Evolutionary conservation across 2,329 filamentous ascomycete genomes (phyloP).

Genomic region (Capronia epimyces): DNA sequence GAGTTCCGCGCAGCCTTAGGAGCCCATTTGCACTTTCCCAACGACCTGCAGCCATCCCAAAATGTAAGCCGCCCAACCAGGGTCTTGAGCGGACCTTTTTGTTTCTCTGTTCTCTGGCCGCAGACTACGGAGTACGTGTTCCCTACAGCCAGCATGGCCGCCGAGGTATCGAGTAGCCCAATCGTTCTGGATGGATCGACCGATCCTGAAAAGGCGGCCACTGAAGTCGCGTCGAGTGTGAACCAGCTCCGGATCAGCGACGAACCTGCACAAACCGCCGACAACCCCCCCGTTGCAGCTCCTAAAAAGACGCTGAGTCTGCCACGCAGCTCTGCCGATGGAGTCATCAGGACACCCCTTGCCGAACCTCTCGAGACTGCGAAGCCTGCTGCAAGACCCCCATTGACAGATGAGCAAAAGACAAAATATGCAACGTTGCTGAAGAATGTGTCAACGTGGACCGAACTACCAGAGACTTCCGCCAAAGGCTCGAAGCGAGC

Average conservation of each 20-base stretch:
- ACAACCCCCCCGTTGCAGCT: neutral
- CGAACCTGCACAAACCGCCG: neutral
- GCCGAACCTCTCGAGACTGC: slow-evolving; percentile 52
- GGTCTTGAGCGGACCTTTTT: neutral
- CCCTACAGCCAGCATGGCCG: slow-evolving; percentile 12
- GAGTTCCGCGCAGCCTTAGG: slow-evolving; percentile 11
- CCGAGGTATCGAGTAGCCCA: slow-evolving; percentile 5
- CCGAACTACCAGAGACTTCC: slow-evolving; percentile 59
- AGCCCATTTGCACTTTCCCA: slow-evolving; percentile 5
- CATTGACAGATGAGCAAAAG: slow-evolving; percentile 70
- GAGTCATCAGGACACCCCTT: slow-evolving; percentile 53
- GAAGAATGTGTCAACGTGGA: slow-evolving; percentile 64
- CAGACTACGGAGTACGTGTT: neutral
- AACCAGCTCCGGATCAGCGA: slow-evolving; percentile 15
- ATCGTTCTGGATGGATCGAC: slow-evolving; percentile 3
- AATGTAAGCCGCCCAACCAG: slow-evolving; percentile 7
- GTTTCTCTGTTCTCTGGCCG: neutral
- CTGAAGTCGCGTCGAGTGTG: slow-evolving; percentile 14
- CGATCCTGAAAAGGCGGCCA: slow-evolving; percentile 22
- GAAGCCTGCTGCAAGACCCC: slow-evolving; percentile 52
- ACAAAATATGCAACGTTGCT: slow-evolving; percentile 76
- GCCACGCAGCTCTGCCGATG: slow-evolving; percentile 37
- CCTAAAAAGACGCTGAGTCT: slow-evolving; percentile 25
- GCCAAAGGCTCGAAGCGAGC: slow-evolving; percentile 54
- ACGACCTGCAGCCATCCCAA: neutral